Evolutionary conservation across 805 yeast genomes (phyloP).

Genomic region (Lachancea cidri): DNA sequence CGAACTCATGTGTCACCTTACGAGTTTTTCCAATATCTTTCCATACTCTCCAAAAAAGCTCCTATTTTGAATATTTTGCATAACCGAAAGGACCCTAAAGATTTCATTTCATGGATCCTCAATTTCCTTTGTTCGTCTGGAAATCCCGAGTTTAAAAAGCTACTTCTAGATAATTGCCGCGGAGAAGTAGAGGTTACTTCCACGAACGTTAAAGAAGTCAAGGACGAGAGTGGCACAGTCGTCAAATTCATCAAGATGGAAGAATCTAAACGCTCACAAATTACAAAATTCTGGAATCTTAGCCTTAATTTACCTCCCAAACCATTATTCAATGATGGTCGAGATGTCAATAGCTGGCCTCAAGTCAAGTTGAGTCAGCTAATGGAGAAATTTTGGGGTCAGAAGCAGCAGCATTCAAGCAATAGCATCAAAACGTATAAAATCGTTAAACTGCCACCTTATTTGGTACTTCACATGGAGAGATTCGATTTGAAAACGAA

Average conservation of each 20-base stretch:
- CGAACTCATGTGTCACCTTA: slow-evolving; percentile 63
- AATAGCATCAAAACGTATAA: slow-evolving; percentile 36
- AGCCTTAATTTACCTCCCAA: slow-evolving; percentile 55
- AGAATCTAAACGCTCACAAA: slow-evolving; percentile 14
- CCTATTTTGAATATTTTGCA: slow-evolving; percentile 32
- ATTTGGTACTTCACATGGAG: slow-evolving; percentile 51
- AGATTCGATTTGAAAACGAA: slow-evolving; percentile 40
- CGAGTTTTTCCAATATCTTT: slow-evolving; percentile 50
- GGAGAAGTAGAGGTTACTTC: slow-evolving; percentile 44
- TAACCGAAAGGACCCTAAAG: slow-evolving; percentile 47
- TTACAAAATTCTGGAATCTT: slow-evolving; percentile 34
- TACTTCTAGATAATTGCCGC: slow-evolving; percentile 40
- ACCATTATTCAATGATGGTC: slow-evolving; percentile 47
- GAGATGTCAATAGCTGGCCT: slow-evolving; percentile 42
- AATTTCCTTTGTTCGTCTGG: slow-evolving; percentile 35
- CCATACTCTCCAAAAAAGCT: slow-evolving; percentile 38
- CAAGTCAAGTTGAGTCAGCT: slow-evolving; percentile 45
- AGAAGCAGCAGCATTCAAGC: slow-evolving; percentile 30
- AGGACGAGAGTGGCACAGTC: slow-evolving; percentile 22
- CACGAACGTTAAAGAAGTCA: slow-evolving; percentile 21
- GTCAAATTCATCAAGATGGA: slow-evolving; percentile 13
- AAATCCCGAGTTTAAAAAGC: slow-evolving; percentile 26
- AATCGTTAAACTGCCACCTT: slow-evolving; percentile 45
- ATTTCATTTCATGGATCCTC: slow-evolving; percentile 55
- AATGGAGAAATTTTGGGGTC: slow-evolving; percentile 39